These are phyloP conservation scores for Mycena indigotica DNA, from an alignment of 768 basidiomycete species.

Conservation along the genomic window DNA sequence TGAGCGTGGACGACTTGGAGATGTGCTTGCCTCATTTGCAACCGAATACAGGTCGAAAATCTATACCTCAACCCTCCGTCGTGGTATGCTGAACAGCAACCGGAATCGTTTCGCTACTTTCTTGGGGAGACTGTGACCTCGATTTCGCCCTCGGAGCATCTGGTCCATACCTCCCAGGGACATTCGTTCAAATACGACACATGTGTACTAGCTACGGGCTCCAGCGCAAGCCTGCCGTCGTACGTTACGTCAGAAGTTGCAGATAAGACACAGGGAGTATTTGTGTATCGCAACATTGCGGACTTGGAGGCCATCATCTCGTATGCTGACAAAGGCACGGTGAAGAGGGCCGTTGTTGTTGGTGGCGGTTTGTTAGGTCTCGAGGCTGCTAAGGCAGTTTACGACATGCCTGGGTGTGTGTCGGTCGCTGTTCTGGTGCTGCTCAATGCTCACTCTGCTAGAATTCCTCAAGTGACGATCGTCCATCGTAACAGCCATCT, in stretches of 20 bases:
- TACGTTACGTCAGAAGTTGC: conserved; percentile 48
- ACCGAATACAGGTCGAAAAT: conserved; percentile 43
- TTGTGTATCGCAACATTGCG: conserved; percentile 72
- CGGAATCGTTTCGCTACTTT: conserved; percentile 55
- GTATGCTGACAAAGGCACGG: conserved; percentile 51
- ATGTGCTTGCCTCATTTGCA: not conserved
- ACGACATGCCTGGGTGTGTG: conserved; percentile 50
- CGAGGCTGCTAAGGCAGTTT: conserved; percentile 73
- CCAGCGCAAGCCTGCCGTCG: conserved; percentile 61
- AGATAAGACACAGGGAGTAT: conserved; percentile 59
- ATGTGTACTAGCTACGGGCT: conserved; percentile 72
- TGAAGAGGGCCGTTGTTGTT: conserved; percentile 56
- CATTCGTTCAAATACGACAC: conserved; percentile 56
- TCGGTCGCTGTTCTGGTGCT: conserved; percentile 1
- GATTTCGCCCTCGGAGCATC: conserved; percentile 40
- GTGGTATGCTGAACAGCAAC: conserved; percentile 64
- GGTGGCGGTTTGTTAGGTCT: conserved; percentile 75
- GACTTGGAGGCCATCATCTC: conserved; percentile 66
- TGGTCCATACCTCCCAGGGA: conserved; percentile 49
- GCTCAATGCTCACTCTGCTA: conserved; percentile 11
- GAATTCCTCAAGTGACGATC: conserved; percentile 51
- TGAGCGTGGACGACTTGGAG: conserved; percentile 5
- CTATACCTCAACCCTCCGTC: conserved; percentile 57
- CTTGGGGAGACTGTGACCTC: conserved; percentile 49
- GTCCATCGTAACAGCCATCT: conserved; percentile 55